phyloP scores from a whole-genome alignment of 2,329 filamentous ascomycete genomes.

The Hirsutella minnesotensis region DNA sequence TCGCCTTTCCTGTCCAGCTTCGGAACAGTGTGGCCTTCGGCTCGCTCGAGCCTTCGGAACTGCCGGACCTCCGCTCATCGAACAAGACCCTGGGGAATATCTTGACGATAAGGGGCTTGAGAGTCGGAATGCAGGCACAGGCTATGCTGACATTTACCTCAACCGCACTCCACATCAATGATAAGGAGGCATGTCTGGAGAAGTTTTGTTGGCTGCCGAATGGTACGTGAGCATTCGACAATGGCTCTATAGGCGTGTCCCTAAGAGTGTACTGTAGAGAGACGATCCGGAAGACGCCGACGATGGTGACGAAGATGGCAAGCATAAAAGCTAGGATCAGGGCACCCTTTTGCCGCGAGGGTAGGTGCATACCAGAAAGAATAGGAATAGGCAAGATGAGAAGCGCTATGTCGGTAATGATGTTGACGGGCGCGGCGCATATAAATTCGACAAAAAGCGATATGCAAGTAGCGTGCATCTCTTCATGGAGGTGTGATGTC shows the following conservation, averaged over 20 bases:
- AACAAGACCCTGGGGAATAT: conserved; percentile 47
- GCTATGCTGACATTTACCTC: conserved; percentile 87
- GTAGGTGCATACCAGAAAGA: conserved; percentile 73
- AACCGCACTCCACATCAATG: conserved; percentile 88
- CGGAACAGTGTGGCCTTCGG: no score
- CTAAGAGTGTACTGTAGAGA: conserved; percentile 51
- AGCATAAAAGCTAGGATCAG: conserved; percentile 76
- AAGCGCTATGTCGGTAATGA: conserved; percentile 81
- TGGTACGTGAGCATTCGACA: no score
- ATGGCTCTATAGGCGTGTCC: no score
- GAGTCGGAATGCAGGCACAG: conserved; percentile 81
- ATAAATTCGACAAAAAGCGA: conserved; percentile 51
- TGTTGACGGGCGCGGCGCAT: conserved; percentile 77
- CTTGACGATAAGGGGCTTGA: conserved; percentile 72
- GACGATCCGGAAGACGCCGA: conserved; percentile 81
- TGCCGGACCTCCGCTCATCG: conserved; percentile 30
- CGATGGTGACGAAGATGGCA: conserved; percentile 75
- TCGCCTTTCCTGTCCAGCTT: no score
- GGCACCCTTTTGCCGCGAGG: conserved; percentile 76
- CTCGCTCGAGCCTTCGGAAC: conserved; percentile 17
- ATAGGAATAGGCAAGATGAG: conserved; percentile 82
- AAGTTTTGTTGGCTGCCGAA: no score
- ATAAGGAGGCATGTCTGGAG: no score
- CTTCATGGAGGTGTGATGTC: no score
- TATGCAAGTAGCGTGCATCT: conserved; percentile 35